Base-by-base conservation (phyloP, 2,329 filamentous ascomycete species). In the Cadophora malorum region DNA sequence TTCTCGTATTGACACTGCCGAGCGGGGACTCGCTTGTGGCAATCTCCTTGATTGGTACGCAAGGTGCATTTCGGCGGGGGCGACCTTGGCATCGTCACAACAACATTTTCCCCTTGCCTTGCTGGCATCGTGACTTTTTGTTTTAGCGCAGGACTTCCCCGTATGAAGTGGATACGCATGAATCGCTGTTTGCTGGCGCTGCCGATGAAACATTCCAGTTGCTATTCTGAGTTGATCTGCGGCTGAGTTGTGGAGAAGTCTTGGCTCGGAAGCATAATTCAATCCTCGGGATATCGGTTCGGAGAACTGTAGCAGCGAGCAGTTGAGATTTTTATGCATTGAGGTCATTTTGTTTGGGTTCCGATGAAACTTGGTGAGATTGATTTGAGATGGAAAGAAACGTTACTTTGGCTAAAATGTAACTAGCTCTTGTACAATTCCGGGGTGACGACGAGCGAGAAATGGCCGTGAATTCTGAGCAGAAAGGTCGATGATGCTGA, bases 1-100 rank as follows among this genome's bases (percentile, higher is more conserved):
- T 59, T 45, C 56, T 59, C 56, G 56, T 59, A 59, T 59, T 45
- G 33, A 59, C 56, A 59, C 35, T 59, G 56, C 56, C 56, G 56
- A 16, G 33, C n/a, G 56, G 56, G n/a, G 4, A 14, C 35, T 59
- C 35, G 56, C 56, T 38, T 23, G 55, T 23, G 31, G 4, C 19
- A 58, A 12, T 4, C 31, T 38, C 33, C 55, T 58, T 21, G 28
- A 58, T 58, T 58, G 55, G 55, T 21, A 19, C 55, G 55, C 25
- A 21, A 23, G 10, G n/a, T 35, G 9, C 3, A 16, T 41, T 58
- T 58, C 21, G 5, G 4, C 7, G n/a, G 35, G 56, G 35, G 12
- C 56, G n/a, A 59, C 38, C 56, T 59, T 59, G 56, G 56, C 56
- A 59, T 41, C 56, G 56, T 41, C 56, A 59, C 35, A 45, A 38